Conservation (phyloP, 495 filamentous ascomycete species). For the Aspergillus bridgeri region DNA sequence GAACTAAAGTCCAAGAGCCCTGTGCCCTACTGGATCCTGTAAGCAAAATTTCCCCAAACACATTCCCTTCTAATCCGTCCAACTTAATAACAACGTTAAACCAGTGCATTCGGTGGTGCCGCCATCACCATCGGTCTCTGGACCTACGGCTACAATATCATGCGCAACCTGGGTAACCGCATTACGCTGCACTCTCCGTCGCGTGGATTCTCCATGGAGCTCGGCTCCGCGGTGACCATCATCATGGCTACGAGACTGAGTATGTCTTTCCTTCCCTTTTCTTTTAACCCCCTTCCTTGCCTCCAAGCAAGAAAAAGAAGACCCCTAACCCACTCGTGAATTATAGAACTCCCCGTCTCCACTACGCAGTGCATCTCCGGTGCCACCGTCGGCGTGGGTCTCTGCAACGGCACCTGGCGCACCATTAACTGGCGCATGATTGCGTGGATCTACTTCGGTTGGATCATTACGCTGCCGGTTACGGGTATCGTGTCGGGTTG, state of each 20-base stretch:
- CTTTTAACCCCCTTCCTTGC: background rate
- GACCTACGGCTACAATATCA: slow-evolving; percentile 25
- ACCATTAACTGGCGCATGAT: slow-evolving; percentile 62
- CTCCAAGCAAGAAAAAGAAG: background rate
- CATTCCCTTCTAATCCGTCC: background rate
- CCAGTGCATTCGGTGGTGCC: slow-evolving; percentile 15
- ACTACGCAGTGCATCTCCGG: slow-evolving; percentile 59
- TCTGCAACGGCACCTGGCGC: slow-evolving; percentile 55
- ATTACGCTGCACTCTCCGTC: slow-evolving; percentile 19
- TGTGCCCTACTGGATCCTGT: slow-evolving; percentile 22
- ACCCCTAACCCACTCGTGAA: background rate
- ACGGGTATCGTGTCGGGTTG: slow-evolving; percentile 55
- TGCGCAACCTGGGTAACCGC: slow-evolving; percentile 20
- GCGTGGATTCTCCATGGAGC: slow-evolving; percentile 20
- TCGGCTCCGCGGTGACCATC: slow-evolving; percentile 17
- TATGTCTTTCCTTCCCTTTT: slow-evolving; percentile 1
- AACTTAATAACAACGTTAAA: background rate
- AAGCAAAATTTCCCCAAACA: slow-evolving; percentile 1
- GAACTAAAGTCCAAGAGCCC: slow-evolving; percentile 9
- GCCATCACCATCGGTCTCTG: slow-evolving; percentile 18
- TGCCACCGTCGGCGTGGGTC: slow-evolving; percentile 59
- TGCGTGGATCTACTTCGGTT: slow-evolving; percentile 53
- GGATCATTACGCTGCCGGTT: slow-evolving; percentile 57
- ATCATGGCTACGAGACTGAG: slow-evolving; percentile 19
- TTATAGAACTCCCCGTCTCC: slow-evolving; percentile 23